Evolutionary conservation across 225 moss, liverwort and hornwort species (phyloP), one percentile per base, ranked within the genome.

Genomic region (Pleurozium schreberi): DNA sequence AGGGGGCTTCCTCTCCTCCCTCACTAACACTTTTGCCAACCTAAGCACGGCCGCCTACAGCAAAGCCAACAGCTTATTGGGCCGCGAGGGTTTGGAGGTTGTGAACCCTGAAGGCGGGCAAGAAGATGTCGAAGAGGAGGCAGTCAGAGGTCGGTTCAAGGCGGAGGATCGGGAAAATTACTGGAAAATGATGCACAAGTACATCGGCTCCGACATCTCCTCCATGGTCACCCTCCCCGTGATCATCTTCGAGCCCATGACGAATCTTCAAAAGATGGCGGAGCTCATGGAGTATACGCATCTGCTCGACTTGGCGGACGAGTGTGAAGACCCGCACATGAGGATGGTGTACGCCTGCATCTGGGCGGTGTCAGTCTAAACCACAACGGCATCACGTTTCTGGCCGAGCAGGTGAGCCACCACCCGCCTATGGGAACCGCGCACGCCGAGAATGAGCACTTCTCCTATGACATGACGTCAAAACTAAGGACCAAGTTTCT

Each of bases 101-200:
- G 92, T 99, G 65, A 97, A 99, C 78, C 99, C 99, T 5, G 99
- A 99, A 71, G 99, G 99, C 12, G 97, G 96, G 84, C 96, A 96
- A 83, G 99, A 97, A 76, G 99, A 99, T 93, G 96, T 94, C 14
- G 97, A 95, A 90, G 95, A 95, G 83, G 99, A 99, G 92, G 96
- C 96, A 38, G 73, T 81, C 85, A 93, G 82, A 84, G 97, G 99
- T 31, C 96, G 99, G 92, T 99, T 97, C 82, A 95, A 93, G 80
- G 81, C 89, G 36, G 89, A 89, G 97, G 98, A 99, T 87, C 93
- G 97, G 25, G 97, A 99, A 83, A 94, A 95, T 87, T 99, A 99
- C 85, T 99, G 97, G 97, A 97, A 96, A 86, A 97, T 99, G 98
- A 97, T 99, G 98, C 96, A 96, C 89, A 99, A 99, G 92, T 99